A percentile compares a stretch with the other conserved stretches of the same genome.
Conservation (phyloP, 78 protist genomes). For the Acrasis kona region DNA sequence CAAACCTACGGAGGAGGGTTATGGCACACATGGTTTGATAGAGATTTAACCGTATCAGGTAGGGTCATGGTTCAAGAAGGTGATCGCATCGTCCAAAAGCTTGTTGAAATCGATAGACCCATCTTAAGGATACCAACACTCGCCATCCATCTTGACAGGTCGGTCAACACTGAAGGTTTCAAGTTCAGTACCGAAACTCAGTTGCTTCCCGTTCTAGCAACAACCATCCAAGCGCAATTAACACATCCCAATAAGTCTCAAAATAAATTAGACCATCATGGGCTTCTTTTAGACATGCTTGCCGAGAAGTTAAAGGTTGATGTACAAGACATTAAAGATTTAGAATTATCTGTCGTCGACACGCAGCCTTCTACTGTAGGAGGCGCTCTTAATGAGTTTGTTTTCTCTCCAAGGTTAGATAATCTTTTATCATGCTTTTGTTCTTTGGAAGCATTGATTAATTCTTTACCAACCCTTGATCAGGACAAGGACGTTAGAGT, state of each 20-base stretch:
- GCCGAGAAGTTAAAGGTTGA: constrained; percentile 43
- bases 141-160: constrained; percentile 77
- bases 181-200: constrained; percentile 76
- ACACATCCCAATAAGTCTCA: neutral
- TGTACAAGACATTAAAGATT: constrained; percentile 48
- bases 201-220: constrained; percentile 62
- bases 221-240: neutral
- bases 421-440: constrained; percentile 67
- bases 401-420: constrained; percentile 85
- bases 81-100: neutral
- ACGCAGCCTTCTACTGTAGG: constrained; percentile 71
- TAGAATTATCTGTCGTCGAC: constrained; percentile 72
- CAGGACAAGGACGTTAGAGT: constrained; percentile 4
- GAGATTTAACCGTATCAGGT: constrained; percentile 84
- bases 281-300: constrained; percentile 32
- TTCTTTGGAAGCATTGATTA: constrained; percentile 24
- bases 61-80: too few species aligned
- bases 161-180: constrained; percentile 49
- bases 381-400: constrained; percentile 70
- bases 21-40: constrained; percentile 94
- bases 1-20: constrained; percentile 91
- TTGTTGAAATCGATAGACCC: neutral
- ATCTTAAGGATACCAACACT: constrained; percentile 74
- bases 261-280: constrained; percentile 47
- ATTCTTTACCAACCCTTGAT: neutral